phyloP scores from a whole-genome alignment of 2,329 filamentous ascomycete genomes.

The Lecanosticta acicola region DNA sequence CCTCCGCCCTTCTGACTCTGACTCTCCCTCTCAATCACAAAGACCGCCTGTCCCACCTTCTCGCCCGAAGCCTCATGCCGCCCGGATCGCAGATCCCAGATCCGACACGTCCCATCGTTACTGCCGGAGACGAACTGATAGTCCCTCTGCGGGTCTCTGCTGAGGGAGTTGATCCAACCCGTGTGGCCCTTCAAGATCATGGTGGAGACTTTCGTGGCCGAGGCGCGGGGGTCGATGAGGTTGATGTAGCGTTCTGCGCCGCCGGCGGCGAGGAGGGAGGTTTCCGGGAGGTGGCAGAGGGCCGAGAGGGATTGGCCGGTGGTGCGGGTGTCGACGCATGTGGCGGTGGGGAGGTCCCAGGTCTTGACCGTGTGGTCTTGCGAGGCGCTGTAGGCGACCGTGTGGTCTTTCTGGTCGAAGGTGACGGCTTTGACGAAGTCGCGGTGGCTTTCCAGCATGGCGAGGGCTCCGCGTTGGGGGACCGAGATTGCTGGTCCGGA shows the following conservation, averaged over 20 bases:
- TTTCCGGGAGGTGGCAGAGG: slow-evolving; percentile 64
- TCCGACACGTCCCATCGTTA: slow-evolving; percentile 83
- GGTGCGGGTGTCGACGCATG: slow-evolving; percentile 73
- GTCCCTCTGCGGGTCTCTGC: slow-evolving; percentile 59
- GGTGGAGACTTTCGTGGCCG: slow-evolving; percentile 67
- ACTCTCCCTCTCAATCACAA: slow-evolving; percentile 71
- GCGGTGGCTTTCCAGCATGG: slow-evolving; percentile 66
- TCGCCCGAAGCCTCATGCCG: slow-evolving; percentile 43
- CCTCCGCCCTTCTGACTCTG: slow-evolving; percentile 48
- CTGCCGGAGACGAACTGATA: slow-evolving; percentile 76
- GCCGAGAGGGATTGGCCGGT: slow-evolving; percentile 80
- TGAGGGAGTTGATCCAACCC: slow-evolving; percentile 62
- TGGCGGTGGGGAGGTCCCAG: slow-evolving; percentile 78
- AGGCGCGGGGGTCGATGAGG: slow-evolving; percentile 82
- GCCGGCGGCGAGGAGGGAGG: slow-evolving; percentile 63
- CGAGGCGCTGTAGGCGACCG: slow-evolving; percentile 84
- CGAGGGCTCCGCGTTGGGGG: slow-evolving; percentile 71
- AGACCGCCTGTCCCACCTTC: slow-evolving; percentile 63
- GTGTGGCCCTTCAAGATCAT: slow-evolving; percentile 90
- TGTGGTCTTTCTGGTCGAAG: slow-evolving; percentile 79
- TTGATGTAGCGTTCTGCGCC: slow-evolving; percentile 83
- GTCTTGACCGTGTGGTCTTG: slow-evolving; percentile 89
- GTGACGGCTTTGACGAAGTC: slow-evolving; percentile 70
- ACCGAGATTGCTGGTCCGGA: slow-evolving; percentile 40
- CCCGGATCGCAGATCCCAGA: slow-evolving; percentile 84